Percentiles rank a stretch among this genome's conserved stretches.
phyloP scores from a whole-genome alignment of 2,329 filamentous ascomycete genomes.

The Arthroderma sp. region DNA sequence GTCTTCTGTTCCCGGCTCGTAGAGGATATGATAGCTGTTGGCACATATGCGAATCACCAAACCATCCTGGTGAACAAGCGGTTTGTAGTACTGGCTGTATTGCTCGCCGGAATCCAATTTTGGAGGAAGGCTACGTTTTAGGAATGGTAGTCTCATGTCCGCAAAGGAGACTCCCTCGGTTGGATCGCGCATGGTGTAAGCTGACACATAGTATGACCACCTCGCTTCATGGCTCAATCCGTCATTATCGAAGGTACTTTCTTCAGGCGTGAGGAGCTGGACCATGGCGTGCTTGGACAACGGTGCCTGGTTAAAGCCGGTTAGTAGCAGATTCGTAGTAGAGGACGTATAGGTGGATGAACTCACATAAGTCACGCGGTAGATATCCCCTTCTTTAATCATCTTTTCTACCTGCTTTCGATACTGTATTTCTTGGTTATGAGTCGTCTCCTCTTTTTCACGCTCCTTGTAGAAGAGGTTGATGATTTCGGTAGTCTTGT shows the following conservation, averaged over 20 bases:
- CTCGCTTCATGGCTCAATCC: slow-evolving; percentile 49
- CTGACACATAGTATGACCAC: slow-evolving; percentile 94
- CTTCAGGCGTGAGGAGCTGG: slow-evolving; percentile 76
- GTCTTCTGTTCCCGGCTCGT: slow-evolving; percentile 56
- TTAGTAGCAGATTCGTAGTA: neutral
- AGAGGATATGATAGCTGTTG: slow-evolving; percentile 68
- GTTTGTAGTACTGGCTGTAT: slow-evolving; percentile 42
- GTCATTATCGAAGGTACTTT: slow-evolving; percentile 62
- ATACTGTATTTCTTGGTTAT: slow-evolving; percentile 77
- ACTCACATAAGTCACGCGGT: slow-evolving; percentile 82
- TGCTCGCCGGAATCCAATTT: slow-evolving; percentile 50
- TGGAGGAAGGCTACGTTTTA: slow-evolving; percentile 56
- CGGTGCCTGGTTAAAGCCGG: slow-evolving; percentile 42
- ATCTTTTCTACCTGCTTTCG: slow-evolving; percentile 86
- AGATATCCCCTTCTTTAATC: slow-evolving; percentile 84
- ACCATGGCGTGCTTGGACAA: slow-evolving; percentile 54
- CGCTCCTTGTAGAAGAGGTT: slow-evolving; percentile 74
- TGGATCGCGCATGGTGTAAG: slow-evolving; percentile 75
- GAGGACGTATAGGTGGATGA: neutral
- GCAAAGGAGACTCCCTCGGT: slow-evolving; percentile 63
- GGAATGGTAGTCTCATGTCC: slow-evolving; percentile 53
- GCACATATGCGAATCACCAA: slow-evolving; percentile 61
- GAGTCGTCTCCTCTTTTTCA: slow-evolving; percentile 71
- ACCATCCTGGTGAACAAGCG: slow-evolving; percentile 51
- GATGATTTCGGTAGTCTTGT: slow-evolving; percentile 85